Evolutionary conservation across 2,329 filamentous ascomycete species (phyloP).

Genomic region (Fusarium guadeloupense): DNA sequence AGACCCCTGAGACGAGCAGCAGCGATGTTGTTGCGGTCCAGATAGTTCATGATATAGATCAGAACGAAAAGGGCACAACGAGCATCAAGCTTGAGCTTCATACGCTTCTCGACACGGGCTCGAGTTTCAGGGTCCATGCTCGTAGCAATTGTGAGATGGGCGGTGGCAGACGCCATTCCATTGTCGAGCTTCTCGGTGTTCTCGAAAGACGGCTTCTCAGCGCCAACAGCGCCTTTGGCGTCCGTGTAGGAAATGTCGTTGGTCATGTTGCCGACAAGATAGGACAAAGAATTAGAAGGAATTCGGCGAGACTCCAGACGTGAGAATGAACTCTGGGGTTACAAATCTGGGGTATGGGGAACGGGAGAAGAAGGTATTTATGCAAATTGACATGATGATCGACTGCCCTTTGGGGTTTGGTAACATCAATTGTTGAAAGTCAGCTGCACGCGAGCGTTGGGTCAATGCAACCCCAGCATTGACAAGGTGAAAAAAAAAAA

Average conservation of each 20-base stretch:
- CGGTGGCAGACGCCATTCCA: neutral
- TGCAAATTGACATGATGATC: neutral
- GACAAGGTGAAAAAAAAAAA: too few relatives aligned
- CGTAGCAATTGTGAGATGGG: neutral
- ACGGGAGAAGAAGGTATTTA: slow-evolving; percentile 5
- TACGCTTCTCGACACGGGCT: neutral
- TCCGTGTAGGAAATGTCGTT: slow-evolving; percentile 15
- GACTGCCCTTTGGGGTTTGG: too few relatives aligned
- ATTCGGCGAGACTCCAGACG: slow-evolving; percentile 4
- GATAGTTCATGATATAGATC: slow-evolving; percentile 50
- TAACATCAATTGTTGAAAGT: too few relatives aligned
- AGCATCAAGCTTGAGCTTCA: neutral
- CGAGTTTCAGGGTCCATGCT: slow-evolving; percentile 8
- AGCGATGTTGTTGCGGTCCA: slow-evolving; percentile 47
- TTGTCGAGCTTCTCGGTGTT: slow-evolving; percentile 1
- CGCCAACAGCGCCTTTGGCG: neutral
- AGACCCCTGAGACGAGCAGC: slow-evolving; percentile 38
- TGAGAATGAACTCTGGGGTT: neutral
- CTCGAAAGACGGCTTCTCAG: slow-evolving; percentile 4
- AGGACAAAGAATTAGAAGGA: too few relatives aligned
- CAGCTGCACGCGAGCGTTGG: slow-evolving; percentile 1
- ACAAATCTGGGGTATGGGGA: slow-evolving; percentile 19
- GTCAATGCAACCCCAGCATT: neutral
- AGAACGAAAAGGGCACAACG: too few relatives aligned
- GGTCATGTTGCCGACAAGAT: too few relatives aligned